Conservation (phyloP, 116 monocot species). For the Phalaenopsis hybrid region DNA sequence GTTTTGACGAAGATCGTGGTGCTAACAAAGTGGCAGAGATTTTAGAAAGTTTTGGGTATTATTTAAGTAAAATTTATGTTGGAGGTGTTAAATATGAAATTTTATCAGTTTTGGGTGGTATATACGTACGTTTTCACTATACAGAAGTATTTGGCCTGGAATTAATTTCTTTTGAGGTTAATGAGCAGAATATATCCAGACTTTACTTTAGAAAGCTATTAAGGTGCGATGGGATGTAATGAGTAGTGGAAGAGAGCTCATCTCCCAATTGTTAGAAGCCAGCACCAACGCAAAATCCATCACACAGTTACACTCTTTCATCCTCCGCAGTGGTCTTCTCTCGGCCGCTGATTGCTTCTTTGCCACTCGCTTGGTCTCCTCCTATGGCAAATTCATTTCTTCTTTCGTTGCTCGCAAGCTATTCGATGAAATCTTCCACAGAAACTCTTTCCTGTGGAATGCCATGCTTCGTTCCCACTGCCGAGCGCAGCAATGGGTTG, state of each 20-base stretch:
- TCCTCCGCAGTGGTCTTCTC: conserved; percentile 38
- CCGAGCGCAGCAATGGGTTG: conserved; percentile 34
- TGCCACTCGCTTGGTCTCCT: conserved; percentile 29
- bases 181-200: no score
- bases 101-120: no score
- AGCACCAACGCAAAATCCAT: conserved; percentile 16
- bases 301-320: conserved; percentile 36
- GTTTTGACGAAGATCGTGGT: no score
- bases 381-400: conserved; percentile 15
- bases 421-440: conserved; percentile 46
- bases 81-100: no score
- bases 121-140: no score
- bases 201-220: no score
- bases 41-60: no score
- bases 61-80: no score
- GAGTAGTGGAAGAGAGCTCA: conserved; percentile 18
- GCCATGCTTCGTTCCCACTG: conserved; percentile 40
- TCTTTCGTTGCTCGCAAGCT: conserved; percentile 21
- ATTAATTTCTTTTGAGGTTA: no score
- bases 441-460: conserved; percentile 41
- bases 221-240: conserved; percentile 4
- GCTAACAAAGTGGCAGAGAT: no score
- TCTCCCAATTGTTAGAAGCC: conserved; percentile 14
- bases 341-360: conserved; percentile 35
- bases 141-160: no score